Evolutionary conservation across 2,329 filamentous ascomycete genomes (phyloP), one percentile per base, ranked within the genome.

Genomic region (Malbranchea cinnamomea): DNA sequence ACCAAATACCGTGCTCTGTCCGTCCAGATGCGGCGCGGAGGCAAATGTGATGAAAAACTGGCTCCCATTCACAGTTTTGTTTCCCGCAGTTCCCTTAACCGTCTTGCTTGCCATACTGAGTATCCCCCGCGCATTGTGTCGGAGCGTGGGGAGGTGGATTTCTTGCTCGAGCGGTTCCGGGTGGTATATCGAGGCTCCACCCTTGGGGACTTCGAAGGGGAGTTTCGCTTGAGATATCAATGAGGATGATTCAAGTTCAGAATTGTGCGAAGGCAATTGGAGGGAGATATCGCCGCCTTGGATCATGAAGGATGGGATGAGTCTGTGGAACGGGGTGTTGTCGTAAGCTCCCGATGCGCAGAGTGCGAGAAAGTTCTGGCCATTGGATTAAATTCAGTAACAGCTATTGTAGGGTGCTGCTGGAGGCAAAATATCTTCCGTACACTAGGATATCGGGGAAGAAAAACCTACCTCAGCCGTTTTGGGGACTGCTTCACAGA

Each of bases 401-500:
- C n/a, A n/a, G n/a, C n/a, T n/a, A n/a, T n/a, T n/a, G n/a, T n/a
- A n/a, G n/a, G n/a, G n/a, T n/a, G n/a, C n/a, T n/a, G n/a, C n/a
- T n/a, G n/a, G n/a, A n/a, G n/a, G n/a, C n/a, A n/a, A n/a, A n/a
- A n/a, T n/a, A n/a, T n/a, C n/a, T n/a, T n/a, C n/a, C n/a, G n/a
- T n/a, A n/a, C n/a, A n/a, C n/a, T n/a, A n/a, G 17, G 20, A 16
- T 20, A 23, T 13, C 20, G 14, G 17, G 24, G 15, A 20, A 21
- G 30, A 10, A 18, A 16, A 16, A 43, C 59, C 33, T 60, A 78
- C 78, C 60, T 93, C 81, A 39, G 84, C 78, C 0, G 89, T 93
- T 54, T 87, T 85, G 38, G 89, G 89, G 18, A 92, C 83, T 44
- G 80, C 77, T 54, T 94, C 83, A 62, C 87, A 95, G 61, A 94